Percentiles rank a stretch among this genome's conserved stretches.
These are phyloP conservation scores for Apiotrichum domesticum DNA, from an alignment of 1,284 basidiomycete genomes.

Conservation along the genomic window DNA sequence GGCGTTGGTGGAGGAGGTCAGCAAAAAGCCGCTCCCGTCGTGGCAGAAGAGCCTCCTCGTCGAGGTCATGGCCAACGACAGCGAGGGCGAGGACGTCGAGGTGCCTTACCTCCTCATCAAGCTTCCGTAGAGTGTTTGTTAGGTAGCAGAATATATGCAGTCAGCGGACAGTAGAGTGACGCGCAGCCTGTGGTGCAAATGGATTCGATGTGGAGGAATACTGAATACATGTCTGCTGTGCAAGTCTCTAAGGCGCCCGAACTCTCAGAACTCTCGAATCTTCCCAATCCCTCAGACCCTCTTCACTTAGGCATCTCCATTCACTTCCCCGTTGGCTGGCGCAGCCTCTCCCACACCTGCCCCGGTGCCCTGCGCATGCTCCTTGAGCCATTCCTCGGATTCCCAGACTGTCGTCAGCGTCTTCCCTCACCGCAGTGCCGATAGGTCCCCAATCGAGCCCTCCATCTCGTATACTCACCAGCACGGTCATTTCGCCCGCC, in stretches of 20 bases:
- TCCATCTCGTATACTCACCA: conserved; percentile 24
- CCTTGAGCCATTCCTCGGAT: conserved; percentile 43
- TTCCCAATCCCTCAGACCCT: too few relatives aligned
- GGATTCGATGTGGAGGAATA: not conserved
- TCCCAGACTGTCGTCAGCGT: conserved; percentile 38
- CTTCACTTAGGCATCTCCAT: not conserved
- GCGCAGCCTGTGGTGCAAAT: too few relatives aligned
- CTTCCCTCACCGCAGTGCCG: too few relatives aligned
- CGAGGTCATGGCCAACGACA: conserved; percentile 90
- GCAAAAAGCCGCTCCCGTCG: conserved; percentile 81
- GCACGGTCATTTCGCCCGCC: conserved; percentile 33
- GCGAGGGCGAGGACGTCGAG: conserved; percentile 63
- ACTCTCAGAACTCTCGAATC: too few relatives aligned
- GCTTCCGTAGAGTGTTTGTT: not conserved
- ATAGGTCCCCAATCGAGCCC: not conserved
- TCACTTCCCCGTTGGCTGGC: not conserved
- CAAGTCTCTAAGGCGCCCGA: not conserved
- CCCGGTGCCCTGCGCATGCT: conserved; percentile 27
- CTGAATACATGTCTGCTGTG: conserved; percentile 7
- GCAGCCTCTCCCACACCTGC: conserved; percentile 8
- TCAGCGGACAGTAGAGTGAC: not conserved
- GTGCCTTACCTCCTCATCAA: conserved; percentile 31
- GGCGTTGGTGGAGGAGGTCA: conserved; percentile 84
- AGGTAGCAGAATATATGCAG: not conserved
- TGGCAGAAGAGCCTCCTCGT: conserved; percentile 77